A percentile compares a stretch with the other conserved stretches of the same genome.
phyloP scores from a whole-genome alignment of 2,329 filamentous ascomycete genomes.

The Colletotrichum sp. region DNA sequence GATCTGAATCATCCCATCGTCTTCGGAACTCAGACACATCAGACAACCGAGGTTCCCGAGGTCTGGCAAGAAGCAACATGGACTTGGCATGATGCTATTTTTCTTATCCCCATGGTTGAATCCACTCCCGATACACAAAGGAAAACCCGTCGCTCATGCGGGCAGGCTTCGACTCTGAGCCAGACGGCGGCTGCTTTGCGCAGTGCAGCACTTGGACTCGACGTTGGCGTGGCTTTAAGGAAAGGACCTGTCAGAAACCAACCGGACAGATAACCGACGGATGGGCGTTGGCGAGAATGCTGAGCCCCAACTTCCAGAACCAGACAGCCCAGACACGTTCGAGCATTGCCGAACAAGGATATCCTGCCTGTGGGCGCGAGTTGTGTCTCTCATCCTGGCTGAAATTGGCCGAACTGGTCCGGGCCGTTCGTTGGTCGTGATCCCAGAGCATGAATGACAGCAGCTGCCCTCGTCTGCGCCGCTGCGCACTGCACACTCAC shows the following conservation, averaged over 20 bases:
- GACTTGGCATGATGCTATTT: constrained; percentile 3
- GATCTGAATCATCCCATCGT: constrained; percentile 20
- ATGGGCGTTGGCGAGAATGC: neutral
- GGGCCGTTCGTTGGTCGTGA: neutral
- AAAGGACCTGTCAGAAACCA: neutral
- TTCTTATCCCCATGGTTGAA: neutral
- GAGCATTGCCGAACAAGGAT: constrained; percentile 11
- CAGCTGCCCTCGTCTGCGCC: neutral
- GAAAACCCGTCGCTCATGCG: neutral
- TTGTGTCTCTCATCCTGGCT: neutral
- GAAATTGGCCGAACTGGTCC: neutral
- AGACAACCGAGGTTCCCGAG: constrained; percentile 17
- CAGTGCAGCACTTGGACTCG: neutral
- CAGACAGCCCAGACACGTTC: neutral
- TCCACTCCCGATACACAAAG: neutral
- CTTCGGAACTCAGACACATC: constrained; percentile 16
- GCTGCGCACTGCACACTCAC: neutral
- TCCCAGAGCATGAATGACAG: neutral
- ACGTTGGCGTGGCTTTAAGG: neutral
- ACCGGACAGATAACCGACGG: neutral
- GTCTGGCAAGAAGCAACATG: neutral
- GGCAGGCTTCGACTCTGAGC: neutral
- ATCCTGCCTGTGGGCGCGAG: neutral
- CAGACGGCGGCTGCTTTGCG: neutral
- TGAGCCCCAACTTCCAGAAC: neutral